phyloP scores from a whole-genome alignment of 306 rosid genomes.

The Carpinus viminea region DNA sequence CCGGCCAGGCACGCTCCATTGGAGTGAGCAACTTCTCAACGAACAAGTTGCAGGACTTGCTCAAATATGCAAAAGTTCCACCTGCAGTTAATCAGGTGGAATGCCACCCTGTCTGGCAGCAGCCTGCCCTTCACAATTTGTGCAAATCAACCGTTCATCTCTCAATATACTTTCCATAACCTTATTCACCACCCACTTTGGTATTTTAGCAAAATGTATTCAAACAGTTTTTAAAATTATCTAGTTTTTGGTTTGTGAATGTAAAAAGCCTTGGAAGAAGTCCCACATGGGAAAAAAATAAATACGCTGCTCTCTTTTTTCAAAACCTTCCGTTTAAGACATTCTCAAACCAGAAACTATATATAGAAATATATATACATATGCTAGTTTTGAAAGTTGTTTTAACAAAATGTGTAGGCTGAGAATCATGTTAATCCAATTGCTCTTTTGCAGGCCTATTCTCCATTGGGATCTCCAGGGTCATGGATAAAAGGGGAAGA shows the following conservation, averaged over 20 bases:
- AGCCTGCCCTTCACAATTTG: conserved; percentile 39
- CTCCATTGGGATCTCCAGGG: conserved; percentile 80
- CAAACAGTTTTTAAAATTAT: no score
- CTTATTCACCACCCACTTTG: no score
- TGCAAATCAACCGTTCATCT: conserved; percentile 71
- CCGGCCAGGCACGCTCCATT: conserved; percentile 66
- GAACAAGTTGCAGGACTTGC: conserved; percentile 71
- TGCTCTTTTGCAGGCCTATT: conserved; percentile 51
- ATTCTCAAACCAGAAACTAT: no score
- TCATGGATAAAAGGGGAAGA: conserved; percentile 71
- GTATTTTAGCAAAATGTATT: no score
- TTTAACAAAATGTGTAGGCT: neutral
- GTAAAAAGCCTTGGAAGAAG: no score
- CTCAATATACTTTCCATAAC: conserved; percentile 36
- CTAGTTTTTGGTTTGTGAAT: no score
- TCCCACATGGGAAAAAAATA: no score
- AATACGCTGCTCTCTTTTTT: no score
- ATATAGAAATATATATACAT: no score
- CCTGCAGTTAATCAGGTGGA: conserved; percentile 84
- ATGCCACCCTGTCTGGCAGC: conserved; percentile 53
- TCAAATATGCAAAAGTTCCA: conserved; percentile 56
- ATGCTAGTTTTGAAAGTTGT: no score
- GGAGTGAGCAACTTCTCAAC: conserved; percentile 81
- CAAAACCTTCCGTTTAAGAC: no score
- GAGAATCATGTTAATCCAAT: conserved; percentile 11